Percentiles rank a stretch among this genome's conserved stretches.
phyloP scores from a whole-genome alignment of 768 basidiomycete species.

The Naematelia aurantialba region DNA sequence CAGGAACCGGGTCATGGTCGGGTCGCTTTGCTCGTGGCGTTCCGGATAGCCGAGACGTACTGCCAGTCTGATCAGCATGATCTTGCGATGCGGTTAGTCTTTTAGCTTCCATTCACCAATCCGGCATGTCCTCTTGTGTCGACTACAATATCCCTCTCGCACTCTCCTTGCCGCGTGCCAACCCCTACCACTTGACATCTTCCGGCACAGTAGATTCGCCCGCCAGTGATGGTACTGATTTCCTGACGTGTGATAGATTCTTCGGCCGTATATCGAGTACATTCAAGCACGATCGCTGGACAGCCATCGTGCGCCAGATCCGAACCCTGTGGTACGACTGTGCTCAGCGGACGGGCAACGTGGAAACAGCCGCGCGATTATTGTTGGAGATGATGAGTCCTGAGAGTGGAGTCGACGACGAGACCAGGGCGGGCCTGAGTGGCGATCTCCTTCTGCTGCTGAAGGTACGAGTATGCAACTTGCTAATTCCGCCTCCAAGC shows the following conservation, averaged over 20 bases:
- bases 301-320: slow-evolving; percentile 66
- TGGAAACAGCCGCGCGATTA: slow-evolving; percentile 70
- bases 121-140: too few relatives aligned
- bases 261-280: slow-evolving; percentile 87
- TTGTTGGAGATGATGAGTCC: slow-evolving; percentile 77
- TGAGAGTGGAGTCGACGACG: slow-evolving; percentile 28
- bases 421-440: slow-evolving; percentile 53
- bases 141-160: background rate
- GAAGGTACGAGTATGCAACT: slow-evolving; percentile 54
- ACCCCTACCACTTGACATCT: background rate
- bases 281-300: slow-evolving; percentile 83
- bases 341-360: slow-evolving; percentile 70
- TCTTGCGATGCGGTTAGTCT: slow-evolving; percentile 72
- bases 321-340: slow-evolving; percentile 77
- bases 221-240: too few relatives aligned
- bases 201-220: too few relatives aligned
- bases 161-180: background rate
- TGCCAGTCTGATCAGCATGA: slow-evolving; percentile 74
- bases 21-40: slow-evolving; percentile 84
- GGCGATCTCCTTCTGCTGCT: slow-evolving; percentile 72
- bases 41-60: slow-evolving; percentile 83
- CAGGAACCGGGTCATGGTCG: slow-evolving; percentile 63
- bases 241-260: slow-evolving; percentile 58
- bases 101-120: too few relatives aligned
- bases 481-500: background rate